Conservation (phyloP, 306 rosid species). For the Abrus precatorius region DNA sequence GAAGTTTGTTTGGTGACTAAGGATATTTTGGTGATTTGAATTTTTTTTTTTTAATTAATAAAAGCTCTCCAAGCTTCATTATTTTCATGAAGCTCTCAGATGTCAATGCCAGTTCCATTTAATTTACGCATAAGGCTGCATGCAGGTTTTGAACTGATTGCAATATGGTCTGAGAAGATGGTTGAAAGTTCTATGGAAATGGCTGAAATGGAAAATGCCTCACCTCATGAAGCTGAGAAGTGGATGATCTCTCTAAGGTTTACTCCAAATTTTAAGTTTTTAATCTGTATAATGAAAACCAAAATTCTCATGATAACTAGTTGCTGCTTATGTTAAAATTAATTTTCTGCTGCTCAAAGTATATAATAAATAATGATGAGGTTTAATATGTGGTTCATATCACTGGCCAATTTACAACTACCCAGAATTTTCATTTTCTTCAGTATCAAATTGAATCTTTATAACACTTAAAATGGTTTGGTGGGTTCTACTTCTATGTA, state of each 20-base stretch:
- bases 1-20: constrained; percentile 9
- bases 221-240: constrained; percentile 93
- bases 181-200: constrained; percentile 88
- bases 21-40: constrained; percentile 4
- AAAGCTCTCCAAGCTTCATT: constrained; percentile 47
- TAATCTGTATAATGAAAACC: constrained; percentile 15
- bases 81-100: constrained; percentile 36
- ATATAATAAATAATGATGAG: constrained; percentile 28
- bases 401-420: constrained; percentile 28
- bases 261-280: constrained; percentile 62
- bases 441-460: constrained; percentile 36
- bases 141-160: constrained; percentile 88
- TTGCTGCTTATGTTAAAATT: constrained; percentile 44
- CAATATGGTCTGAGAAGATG: constrained; percentile 86
- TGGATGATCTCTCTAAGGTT: constrained; percentile 78
- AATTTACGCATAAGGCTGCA: constrained; percentile 51
- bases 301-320: constrained; percentile 32
- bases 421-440: constrained; percentile 40
- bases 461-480: constrained; percentile 29
- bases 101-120: constrained; percentile 48
- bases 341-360: constrained; percentile 20
- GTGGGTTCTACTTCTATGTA: constrained; percentile 34
- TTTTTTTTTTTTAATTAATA: constrained; percentile 32
- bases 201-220: constrained; percentile 96
- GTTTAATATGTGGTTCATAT: constrained; percentile 34